A percentile compares a stretch with the other conserved stretches of the same genome.
phyloP scores from a whole-genome alignment of 208 protist species.

The Blastocrithidia nonstop region DNA sequence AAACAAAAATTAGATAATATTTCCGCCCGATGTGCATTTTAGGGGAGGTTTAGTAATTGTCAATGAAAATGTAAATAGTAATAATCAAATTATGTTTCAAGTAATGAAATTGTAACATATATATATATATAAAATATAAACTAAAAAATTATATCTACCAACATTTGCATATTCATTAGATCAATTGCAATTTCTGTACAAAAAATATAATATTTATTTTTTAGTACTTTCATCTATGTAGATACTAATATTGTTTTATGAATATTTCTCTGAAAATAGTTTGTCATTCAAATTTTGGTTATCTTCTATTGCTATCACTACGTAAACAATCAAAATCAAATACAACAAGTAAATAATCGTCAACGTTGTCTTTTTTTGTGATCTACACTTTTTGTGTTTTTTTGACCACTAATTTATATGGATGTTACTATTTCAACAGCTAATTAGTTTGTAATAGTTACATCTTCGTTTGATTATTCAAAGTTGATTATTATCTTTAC shows the following conservation, averaged over 20 bases:
- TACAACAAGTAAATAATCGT: neutral
- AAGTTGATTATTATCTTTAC: slow-evolving; percentile 4
- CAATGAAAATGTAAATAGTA: neutral
- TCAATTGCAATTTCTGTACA: no score
- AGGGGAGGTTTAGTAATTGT: slow-evolving; percentile 3
- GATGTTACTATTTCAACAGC: no score
- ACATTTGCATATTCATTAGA: no score
- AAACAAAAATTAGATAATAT: neutral
- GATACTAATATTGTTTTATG: neutral
- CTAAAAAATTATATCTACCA: no score
- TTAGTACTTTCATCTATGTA: neutral
- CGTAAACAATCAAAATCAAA: neutral
- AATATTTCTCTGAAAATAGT: slow-evolving; percentile 1
- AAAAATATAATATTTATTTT: no score
- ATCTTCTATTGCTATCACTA: neutral
- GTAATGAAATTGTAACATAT: neutral
- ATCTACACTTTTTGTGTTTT: no score
- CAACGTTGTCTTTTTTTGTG: neutral
- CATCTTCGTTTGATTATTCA: slow-evolving; percentile 1
- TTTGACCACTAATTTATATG: no score
- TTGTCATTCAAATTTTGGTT: neutral
- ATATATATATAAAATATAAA: no score
- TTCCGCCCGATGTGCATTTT: neutral
- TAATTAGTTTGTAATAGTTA: no score
- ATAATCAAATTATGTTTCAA: neutral